These are phyloP conservation scores for Aspergillus biplanus DNA, from an alignment of 495 filamentous ascomycete species.

Conservation along the genomic window DNA sequence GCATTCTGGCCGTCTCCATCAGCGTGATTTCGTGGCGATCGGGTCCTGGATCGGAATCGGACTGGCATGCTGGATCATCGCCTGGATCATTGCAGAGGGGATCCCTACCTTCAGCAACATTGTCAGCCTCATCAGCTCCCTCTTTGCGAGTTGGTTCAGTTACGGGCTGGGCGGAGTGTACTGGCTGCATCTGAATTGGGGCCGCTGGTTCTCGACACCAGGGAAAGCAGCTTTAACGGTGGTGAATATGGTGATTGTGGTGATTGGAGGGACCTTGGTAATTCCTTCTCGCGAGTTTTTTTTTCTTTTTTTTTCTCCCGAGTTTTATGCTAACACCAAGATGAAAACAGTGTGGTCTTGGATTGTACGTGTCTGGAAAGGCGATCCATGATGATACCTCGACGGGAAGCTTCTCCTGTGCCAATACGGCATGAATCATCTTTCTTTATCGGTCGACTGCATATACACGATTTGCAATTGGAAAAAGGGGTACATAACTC, in stretches of 20 bases:
- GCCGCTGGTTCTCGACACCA: constrained; percentile 23
- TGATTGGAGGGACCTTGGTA: constrained; percentile 34
- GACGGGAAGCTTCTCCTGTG: constrained; percentile 21
- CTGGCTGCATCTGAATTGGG: constrained; percentile 42
- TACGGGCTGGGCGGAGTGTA: constrained; percentile 39
- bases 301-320: neutral
- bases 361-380: constrained; percentile 44
- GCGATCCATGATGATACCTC: constrained; percentile 41
- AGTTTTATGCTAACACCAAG: constrained; percentile 5
- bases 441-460: neutral
- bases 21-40: constrained; percentile 43
- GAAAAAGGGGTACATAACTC: neutral
- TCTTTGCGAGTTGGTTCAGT: constrained; percentile 42
- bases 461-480: neutral
- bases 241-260: constrained; percentile 29
- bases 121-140: constrained; percentile 43
- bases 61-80: constrained; percentile 56
- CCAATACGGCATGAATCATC: constrained; percentile 6
- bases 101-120: constrained; percentile 69
- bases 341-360: constrained; percentile 37
- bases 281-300: constrained; percentile 22
- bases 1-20: constrained; percentile 51
- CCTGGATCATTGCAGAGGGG: constrained; percentile 67
- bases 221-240: constrained; percentile 34
- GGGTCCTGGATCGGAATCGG: constrained; percentile 58